Evolutionary conservation across 1,284 basidiomycete species (phyloP), one percentile per base, ranked within the genome.

Genomic region (Rhodotorula mucilaginosa): DNA sequence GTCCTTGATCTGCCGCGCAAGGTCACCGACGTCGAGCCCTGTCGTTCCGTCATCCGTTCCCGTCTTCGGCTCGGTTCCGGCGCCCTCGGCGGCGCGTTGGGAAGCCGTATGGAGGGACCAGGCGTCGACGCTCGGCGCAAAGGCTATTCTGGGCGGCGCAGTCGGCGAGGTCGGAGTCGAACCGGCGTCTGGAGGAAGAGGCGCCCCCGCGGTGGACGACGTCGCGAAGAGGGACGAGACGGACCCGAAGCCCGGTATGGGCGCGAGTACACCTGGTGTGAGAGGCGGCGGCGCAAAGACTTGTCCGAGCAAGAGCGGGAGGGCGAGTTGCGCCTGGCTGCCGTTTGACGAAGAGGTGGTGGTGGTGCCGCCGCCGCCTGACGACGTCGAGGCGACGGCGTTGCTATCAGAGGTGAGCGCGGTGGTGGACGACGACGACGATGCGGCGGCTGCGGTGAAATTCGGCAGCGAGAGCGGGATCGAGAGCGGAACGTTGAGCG

Each of bases 261-360:
- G 67, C 4, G 72, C 76, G 46, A 69, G 56, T 34, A 77, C 72
- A 29, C 76, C 74, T 1, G 74, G 71, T 3, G 69, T 71, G 23
- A 64, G 62, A 7, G 62, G 62, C 13, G 74, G 74, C 2, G 76
- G 76, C 3, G 70, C 68, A 65, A 77, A 76, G 44, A 64, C 67
- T 31, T 76, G 74, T 3, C 75, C 72, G 46, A 77, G 74, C 21
- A 77, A 56, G 61, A 72, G 64, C 46, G 76, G 74, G 16, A 77
- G 67, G 1, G 72, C 71, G 39, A 74, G 72, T 34, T 77, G 76
- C 18, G 61, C 66, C 29, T 29, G 54, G 29, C 26, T 31, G 26
- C 26, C 15, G 16, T 4, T 26, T 3, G 21, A n/a, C 51, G 51
- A 10, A 3, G 60, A n/a, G 8, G 61, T 48, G 47, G 34, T 44